These are phyloP conservation scores for Xylaria arbuscula DNA, from an alignment of 2,329 filamentous ascomycete species.

Conservation along the genomic window DNA sequence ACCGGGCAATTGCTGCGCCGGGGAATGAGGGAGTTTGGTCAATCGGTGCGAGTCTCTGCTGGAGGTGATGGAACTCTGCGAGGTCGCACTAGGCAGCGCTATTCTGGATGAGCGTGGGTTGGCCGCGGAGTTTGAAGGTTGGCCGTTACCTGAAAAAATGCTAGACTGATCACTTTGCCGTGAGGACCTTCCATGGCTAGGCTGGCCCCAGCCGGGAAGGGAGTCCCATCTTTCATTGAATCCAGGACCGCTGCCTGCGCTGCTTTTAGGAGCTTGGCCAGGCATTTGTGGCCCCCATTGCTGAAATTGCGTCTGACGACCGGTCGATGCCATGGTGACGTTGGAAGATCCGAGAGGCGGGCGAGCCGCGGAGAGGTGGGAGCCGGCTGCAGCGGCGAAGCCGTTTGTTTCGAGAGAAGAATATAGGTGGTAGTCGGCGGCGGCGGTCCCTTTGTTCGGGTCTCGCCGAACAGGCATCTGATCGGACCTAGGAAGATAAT, in stretches of 20 bases:
- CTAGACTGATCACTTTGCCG: constrained; percentile 62
- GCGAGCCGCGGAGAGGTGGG: constrained; percentile 70
- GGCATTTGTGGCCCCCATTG: constrained; percentile 71
- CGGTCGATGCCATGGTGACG: constrained; percentile 77
- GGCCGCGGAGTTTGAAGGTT: constrained; percentile 55
- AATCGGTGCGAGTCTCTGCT: constrained; percentile 67
- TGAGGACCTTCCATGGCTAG: constrained; percentile 45
- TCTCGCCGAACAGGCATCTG: constrained; percentile 73
- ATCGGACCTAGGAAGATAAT: constrained; percentile 76
- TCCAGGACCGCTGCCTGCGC: constrained; percentile 60
- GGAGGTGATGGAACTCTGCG: constrained; percentile 65
- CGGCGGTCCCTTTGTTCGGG: constrained; percentile 78
- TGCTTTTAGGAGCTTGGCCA: constrained; percentile 57
- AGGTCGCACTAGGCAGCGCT: constrained; percentile 66
- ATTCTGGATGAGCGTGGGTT: constrained; percentile 60
- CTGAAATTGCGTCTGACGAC: constrained; percentile 79
- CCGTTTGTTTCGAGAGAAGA: constrained; percentile 73
- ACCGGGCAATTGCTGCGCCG: constrained; percentile 47
- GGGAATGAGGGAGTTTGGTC: constrained; percentile 62
- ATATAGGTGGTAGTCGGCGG: constrained; percentile 89
- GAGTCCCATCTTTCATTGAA: constrained; percentile 73
- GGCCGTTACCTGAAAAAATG: constrained; percentile 66
- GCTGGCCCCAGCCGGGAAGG: constrained; percentile 44
- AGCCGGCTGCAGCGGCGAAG: constrained; percentile 60
- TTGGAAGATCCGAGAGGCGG: constrained; percentile 68